A percentile compares a stretch with the other conserved stretches of the same genome.
phyloP scores from a whole-genome alignment of 2,329 filamentous ascomycete genomes.

The Colletotrichum simmondsii region DNA sequence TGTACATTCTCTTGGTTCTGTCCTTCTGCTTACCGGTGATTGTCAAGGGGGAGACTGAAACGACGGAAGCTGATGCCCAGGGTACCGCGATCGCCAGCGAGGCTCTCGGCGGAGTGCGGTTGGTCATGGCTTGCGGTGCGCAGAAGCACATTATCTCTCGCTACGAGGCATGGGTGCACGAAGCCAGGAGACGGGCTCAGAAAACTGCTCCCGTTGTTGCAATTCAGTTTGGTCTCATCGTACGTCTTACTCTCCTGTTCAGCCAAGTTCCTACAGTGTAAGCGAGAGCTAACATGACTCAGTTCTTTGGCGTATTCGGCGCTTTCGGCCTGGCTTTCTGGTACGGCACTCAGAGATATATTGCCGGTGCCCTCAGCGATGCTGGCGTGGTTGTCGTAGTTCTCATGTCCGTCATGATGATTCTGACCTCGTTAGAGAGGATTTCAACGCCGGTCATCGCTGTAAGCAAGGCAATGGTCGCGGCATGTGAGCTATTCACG shows the following conservation, averaged over 20 bases:
- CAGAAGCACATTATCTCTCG: slow-evolving; percentile 47
- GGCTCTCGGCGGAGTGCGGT: slow-evolving; percentile 51
- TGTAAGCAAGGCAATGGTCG: slow-evolving; percentile 42
- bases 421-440: slow-evolving; percentile 46
- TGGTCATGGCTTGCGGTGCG: slow-evolving; percentile 57
- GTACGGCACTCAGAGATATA: slow-evolving; percentile 53
- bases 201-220: slow-evolving; percentile 46
- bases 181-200: slow-evolving; percentile 47
- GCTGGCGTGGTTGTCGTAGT: slow-evolving; percentile 51
- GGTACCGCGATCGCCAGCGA: slow-evolving; percentile 56
- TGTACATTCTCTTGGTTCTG: slow-evolving; percentile 51
- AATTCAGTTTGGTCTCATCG: slow-evolving; percentile 43
- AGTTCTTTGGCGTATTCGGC: slow-evolving; percentile 46
- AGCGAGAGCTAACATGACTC: neutral
- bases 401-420: slow-evolving; percentile 51
- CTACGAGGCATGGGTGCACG: slow-evolving; percentile 50
- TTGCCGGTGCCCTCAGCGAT: slow-evolving; percentile 44
- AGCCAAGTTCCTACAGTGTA: neutral
- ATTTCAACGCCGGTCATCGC: slow-evolving; percentile 53
- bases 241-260: neutral
- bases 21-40: slow-evolving; percentile 44
- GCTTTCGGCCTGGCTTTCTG: slow-evolving; percentile 55
- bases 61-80: slow-evolving; percentile 42
- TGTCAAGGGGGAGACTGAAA: slow-evolving; percentile 39
- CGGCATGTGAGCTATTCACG: slow-evolving; percentile 42